Evolutionary conservation across 306 rosid species (phyloP), one percentile per base, ranked within the genome.

Genomic region (Carpinus viminea): DNA sequence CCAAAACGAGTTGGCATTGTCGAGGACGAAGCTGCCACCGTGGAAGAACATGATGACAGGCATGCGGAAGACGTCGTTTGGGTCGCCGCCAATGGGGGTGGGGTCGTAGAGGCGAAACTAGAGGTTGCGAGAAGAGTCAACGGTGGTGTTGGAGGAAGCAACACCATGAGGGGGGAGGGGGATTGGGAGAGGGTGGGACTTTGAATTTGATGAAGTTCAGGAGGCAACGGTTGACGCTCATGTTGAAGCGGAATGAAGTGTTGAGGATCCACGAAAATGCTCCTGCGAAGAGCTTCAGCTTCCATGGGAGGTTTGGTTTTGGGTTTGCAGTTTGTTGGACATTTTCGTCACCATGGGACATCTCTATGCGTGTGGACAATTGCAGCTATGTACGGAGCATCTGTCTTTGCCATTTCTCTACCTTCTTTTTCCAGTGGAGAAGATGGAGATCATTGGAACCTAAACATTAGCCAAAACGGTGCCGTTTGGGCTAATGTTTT

Each of bases 41-140:
- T n/a, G n/a, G 70, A 12, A 65, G 47, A 34, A 65, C 6, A 65
- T 0, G 47, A 65, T 38, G 70, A 65, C 20, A 7, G 48, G 70
- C 6, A 65, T 38, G 48, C 24, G 0, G 46, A 11, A 21, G 12
- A 38, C 21, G 16, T 41, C 46, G 48, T 57, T 47, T 12, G 51
- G 51, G 10, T 47, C 28, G 15, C 13, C 15, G 21, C 64, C 64
- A 21, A 8, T 13, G 38, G 46, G n/a, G 11, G 20, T 34, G 8
- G n/a, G 46, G n/a, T 3, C 18, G 71, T 13, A 66, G n/a, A n/a
- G 71, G 71, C 71, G 50, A 50, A 66, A 66, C 71, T 50, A 65
- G n/a, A n/a, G 71, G 21, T 65, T 3, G 12, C 71, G 48, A 36
- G 50, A 16, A 41, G 28, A 8, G 71, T 65, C 71, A n/a, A n/a